A percentile compares a stretch with the other conserved stretches of the same genome.
These are phyloP conservation scores for Chaetothyriales sp. DNA, from an alignment of 2,329 filamentous ascomycete species.

Conservation along the genomic window DNA sequence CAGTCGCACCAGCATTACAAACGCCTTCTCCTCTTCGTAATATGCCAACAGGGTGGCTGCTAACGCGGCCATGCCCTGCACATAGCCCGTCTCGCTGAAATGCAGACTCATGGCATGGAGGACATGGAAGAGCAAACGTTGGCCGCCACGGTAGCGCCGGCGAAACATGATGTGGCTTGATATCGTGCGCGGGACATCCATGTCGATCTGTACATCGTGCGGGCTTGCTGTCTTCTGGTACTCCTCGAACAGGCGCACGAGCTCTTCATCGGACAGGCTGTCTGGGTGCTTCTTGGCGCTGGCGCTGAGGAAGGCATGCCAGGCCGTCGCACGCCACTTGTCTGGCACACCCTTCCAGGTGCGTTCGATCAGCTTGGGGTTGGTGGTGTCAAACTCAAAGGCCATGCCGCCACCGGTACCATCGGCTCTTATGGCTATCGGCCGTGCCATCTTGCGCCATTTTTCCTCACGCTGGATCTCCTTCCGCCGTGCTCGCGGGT, in stretches of 20 bases:
- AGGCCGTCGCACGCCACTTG: constrained; percentile 80
- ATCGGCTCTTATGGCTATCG: constrained; percentile 28
- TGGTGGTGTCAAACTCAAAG: constrained; percentile 66
- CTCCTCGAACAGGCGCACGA: constrained; percentile 57
- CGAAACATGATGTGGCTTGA: constrained; percentile 96
- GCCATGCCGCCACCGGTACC: constrained; percentile 42
- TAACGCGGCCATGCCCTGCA: constrained; percentile 92
- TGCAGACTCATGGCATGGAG: constrained; percentile 84
- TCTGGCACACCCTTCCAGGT: constrained; percentile 98
- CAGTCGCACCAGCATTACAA: constrained; percentile 90
- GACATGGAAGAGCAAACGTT: constrained; percentile 80
- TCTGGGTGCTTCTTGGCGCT: constrained; percentile 53
- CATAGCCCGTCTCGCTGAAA: constrained; percentile 81
- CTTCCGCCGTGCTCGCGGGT: constrained; percentile 26
- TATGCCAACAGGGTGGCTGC: constrained; percentile 89
- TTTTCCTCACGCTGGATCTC: constrained; percentile 50
- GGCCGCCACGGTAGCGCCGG: constrained; percentile 75
- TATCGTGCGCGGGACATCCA: constrained; percentile 91
- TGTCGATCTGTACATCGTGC: constrained; percentile 92
- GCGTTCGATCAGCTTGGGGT: constrained; percentile 72
- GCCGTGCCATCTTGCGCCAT: constrained; percentile 51
- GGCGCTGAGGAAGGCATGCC: constrained; percentile 78
- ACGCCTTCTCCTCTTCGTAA: constrained; percentile 86
- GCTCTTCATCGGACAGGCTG: constrained; percentile 51
- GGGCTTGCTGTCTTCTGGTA: constrained; percentile 61